Base-by-base conservation (phyloP, 805 yeast species). In the Candida pini region DNA sequence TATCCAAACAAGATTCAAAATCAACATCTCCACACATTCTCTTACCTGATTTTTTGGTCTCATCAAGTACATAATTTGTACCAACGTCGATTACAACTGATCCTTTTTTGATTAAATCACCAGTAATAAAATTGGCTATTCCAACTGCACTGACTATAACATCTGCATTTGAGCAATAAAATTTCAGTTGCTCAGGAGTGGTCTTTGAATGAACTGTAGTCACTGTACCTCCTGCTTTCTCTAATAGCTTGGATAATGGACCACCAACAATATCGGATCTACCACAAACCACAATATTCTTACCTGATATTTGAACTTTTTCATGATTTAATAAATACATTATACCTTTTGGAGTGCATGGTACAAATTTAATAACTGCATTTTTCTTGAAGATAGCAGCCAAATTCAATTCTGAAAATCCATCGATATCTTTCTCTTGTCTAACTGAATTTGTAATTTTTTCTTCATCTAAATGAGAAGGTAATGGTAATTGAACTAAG, bases 1-100 rank as follows among this genome's bases (percentile, higher is more conserved):
- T 71, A 33, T 66, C 57, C 38, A 69, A 60, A 35, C 86, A 89
- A 20, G 78, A 64, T 35, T 68, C 82, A 52, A 69, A 90, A 51
- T 89, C 96, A 28, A 87, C 96, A 58, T 90, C 98, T 44, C 98
- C 98, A n/a, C 86, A 95, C 56, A 90, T 67, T 54, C 79, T 76
- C 52, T 69, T 75, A 16, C 97, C 97, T 17, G 83, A 76, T 55
- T 82, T 81, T 49, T 77, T 81, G 20, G 78, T 56, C 9, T 75
- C 55, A 60, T 90, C 97, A 9, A 81, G 78, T 40, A 84, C 72
- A 59, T 82, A 89, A 64, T 92, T 90, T 53, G 87, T 90, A 48
- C 98, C 98, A 39, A 90, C 98, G 60, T 90, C 98, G 39, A 90
- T 77, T 13, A 92, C 89, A 10, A 86, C 77, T 30, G 86, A 82